Base-by-base conservation (phyloP, 495 filamentous ascomycete genomes). In the Bathelium albidoporum region DNA sequence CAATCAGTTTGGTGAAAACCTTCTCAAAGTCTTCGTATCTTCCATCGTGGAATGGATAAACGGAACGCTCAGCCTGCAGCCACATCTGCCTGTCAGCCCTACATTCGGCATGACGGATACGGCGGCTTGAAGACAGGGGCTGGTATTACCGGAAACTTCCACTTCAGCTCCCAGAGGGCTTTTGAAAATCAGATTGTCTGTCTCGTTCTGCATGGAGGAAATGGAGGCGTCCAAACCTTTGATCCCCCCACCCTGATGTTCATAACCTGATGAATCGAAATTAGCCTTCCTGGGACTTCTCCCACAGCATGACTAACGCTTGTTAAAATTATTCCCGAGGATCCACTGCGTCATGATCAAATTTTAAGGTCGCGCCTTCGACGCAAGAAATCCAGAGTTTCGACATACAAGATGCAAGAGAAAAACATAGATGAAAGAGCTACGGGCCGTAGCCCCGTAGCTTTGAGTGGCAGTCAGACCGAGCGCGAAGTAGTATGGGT, bases 31-130 rank as follows among this genome's bases (percentile, higher is more conserved):
- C 88, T 61, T 85, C 82, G 62, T 80, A 81, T 7, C 76, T 73
- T 31, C 88, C 88, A 69, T 90, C 87, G 71, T 89, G 86, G 75
- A 91, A 90, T 0, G 85, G 85, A 62, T 89, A 88, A 32, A 88
- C 75, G 39, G 80, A 60, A 22, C 61, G 16, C 32, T 29, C n/a
- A 44, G 34, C 32, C 26, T 41, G 32, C 29, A 60, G 36, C 41
- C 16, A 52, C 53, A 60, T 29, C 24, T 39, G 43, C 52, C 32
- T 28, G 14, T 60, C 29, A 14, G 20, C 11, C 32, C 4, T 26
- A 60, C 24, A 39, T 12, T 9, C 11, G 16, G 36, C 24, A 7
- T 10, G n/a, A 72, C 31, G 73, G 73, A 62, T 75, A 75, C 59
- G 73, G 68, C 49, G 59, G 39, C 60, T 9, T 64, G 64, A 58